A percentile compares a stretch with the other conserved stretches of the same genome.
phyloP scores from a whole-genome alignment of 179 eudicot species.

The Spergularia azorica region DNA sequence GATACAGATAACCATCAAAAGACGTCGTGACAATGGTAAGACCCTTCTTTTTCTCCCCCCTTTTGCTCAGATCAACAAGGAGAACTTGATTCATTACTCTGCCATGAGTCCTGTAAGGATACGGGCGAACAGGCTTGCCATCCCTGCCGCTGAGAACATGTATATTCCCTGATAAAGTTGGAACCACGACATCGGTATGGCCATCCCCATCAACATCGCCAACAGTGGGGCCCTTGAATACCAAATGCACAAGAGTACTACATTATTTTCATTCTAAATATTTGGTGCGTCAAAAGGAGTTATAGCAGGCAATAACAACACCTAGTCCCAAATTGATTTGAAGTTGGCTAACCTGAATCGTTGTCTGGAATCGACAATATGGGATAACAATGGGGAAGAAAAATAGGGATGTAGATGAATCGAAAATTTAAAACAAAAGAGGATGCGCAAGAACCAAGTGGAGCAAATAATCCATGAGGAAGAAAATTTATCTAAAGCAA shows the following conservation, averaged over 20 bases:
- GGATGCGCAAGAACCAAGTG: no score
- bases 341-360: no score
- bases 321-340: no score
- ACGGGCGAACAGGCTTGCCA: conserved; percentile 77
- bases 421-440: no score
- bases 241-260: conserved; percentile 17
- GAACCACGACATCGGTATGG: conserved; percentile 86
- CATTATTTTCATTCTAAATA: background rate
- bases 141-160: conserved; percentile 92
- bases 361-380: no score
- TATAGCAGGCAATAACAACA: background rate
- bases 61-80: conserved; percentile 86
- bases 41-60: conserved; percentile 84
- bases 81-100: conserved; percentile 96
- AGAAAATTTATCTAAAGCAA: no score
- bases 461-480: no score
- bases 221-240: conserved; percentile 68
- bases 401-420: no score
- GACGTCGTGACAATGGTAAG: conserved; percentile 89
- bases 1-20: conserved; percentile 95
- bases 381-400: no score
- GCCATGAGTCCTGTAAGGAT: conserved; percentile 97
- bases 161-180: conserved; percentile 88
- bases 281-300: background rate
- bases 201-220: conserved; percentile 99